phyloP scores from a whole-genome alignment of 257 asterid genomes.

The Solanum chilense region DNA sequence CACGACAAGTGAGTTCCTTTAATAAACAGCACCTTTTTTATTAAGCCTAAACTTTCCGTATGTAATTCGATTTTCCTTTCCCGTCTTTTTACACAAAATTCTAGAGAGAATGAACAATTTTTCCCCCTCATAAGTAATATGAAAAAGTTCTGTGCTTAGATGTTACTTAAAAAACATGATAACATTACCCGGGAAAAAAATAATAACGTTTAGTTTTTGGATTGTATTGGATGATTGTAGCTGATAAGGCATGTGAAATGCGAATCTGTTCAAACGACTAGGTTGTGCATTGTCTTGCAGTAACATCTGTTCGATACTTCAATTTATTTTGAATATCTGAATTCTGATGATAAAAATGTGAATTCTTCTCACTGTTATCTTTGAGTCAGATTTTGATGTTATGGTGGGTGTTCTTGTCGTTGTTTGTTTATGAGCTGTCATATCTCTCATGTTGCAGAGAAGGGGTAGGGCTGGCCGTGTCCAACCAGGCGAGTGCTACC shows the following conservation, averaged over 20 bases:
- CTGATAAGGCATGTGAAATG: neutral
- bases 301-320: neutral
- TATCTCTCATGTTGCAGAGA: constrained; percentile 49
- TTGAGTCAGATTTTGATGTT: neutral
- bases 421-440: neutral
- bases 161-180: neutral
- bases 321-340: neutral
- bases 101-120: neutral
- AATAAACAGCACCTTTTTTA: neutral
- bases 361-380: neutral
- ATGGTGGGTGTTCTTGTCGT: neutral
- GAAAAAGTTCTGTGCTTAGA: neutral
- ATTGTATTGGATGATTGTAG: neutral
- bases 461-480: constrained; percentile 99
- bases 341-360: neutral
- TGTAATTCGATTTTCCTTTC: neutral
- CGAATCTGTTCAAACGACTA: neutral
- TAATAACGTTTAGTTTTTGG: neutral
- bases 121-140: neutral
- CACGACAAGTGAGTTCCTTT: constrained; percentile 70
- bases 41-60: neutral
- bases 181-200: neutral
- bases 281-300: neutral
- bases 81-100: neutral
- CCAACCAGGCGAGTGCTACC: constrained; percentile 97